These are phyloP conservation scores for Penstemon barbatus DNA, from an alignment of 257 asterid species.

Conservation along the genomic window DNA sequence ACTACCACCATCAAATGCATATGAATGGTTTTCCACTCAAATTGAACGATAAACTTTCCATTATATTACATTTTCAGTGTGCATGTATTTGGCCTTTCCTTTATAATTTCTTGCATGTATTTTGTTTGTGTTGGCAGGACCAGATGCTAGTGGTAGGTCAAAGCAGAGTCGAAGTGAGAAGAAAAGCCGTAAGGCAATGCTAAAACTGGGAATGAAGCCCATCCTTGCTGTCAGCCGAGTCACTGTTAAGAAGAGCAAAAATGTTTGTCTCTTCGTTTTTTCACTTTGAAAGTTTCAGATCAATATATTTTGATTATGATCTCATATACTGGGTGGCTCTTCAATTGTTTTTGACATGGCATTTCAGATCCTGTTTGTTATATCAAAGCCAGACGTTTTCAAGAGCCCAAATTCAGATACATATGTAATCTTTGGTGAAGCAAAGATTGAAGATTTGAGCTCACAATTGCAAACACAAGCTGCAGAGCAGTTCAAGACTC, in stretches of 20 bases:
- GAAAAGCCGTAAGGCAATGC: slow-evolving; percentile 74
- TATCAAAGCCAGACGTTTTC: slow-evolving; percentile 71
- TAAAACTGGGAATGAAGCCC: slow-evolving; percentile 72
- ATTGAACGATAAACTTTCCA: no score
- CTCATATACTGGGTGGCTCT: background rate
- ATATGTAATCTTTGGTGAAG: slow-evolving; percentile 63
- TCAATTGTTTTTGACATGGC: background rate
- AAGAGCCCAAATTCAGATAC: slow-evolving; percentile 75
- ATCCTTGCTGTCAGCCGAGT: slow-evolving; percentile 66
- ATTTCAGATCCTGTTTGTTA: slow-evolving; percentile 53
- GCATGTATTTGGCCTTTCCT: background rate
- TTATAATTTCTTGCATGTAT: background rate
- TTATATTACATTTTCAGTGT: no score
- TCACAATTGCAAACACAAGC: slow-evolving; percentile 67
- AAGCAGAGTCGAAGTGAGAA: slow-evolving; percentile 75
- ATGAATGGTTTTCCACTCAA: background rate
- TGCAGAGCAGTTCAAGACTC: slow-evolving; percentile 62
- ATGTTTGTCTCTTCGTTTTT: slow-evolving; percentile 32
- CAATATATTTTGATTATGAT: slow-evolving; percentile 14
- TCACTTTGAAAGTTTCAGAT: background rate
- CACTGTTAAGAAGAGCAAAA: slow-evolving; percentile 71
- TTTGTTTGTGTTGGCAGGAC: slow-evolving; percentile 34
- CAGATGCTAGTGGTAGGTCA: slow-evolving; percentile 53
- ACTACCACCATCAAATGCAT: background rate
- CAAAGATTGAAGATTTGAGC: slow-evolving; percentile 67